A percentile compares a stretch with the other conserved stretches of the same genome.
Evolutionary conservation across 2,329 filamentous ascomycete genomes (phyloP).

Genomic region (Hypocreales sp.): DNA sequence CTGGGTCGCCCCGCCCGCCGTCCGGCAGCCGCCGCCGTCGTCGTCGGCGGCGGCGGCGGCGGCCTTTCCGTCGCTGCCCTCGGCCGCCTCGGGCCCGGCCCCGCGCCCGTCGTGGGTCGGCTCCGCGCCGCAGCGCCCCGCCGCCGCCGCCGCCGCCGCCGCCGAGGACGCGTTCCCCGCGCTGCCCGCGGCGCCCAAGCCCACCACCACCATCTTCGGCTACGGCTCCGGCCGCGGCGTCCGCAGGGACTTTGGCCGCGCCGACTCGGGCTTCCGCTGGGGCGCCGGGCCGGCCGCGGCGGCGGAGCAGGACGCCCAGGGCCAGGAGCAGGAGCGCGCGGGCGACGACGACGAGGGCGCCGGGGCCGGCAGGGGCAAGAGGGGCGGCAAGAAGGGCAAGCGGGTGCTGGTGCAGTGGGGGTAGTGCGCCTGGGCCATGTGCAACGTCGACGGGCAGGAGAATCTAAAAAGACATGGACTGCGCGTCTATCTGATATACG

Average conservation of each 20-base stretch:
- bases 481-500: no score
- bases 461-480: no score
- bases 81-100: conserved; percentile 8
- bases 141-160: conserved; percentile 12
- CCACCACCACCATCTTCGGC: conserved; percentile 44
- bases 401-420: conserved; percentile 49
- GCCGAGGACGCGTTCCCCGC: conserved; percentile 62
- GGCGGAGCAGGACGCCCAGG: conserved; percentile 6
- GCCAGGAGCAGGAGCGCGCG: conserved; percentile 11
- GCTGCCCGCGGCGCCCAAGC: conserved; percentile 62
- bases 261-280: conserved; percentile 39
- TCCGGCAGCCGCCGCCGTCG: conserved; percentile 3
- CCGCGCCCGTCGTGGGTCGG: conserved; percentile 16
- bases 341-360: conserved; percentile 12
- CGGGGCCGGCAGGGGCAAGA: conserved; percentile 29
- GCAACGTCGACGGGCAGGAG: no score
- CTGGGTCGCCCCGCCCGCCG: no score
- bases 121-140: conserved; percentile 20
- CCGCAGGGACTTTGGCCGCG: conserved; percentile 32
- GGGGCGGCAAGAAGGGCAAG: conserved; percentile 43
- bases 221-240: conserved; percentile 39
- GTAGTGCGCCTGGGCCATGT: no score
- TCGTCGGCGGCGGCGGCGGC: conserved; percentile 11
- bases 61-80: conserved; percentile 29
- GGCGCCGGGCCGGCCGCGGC: conserved; percentile 15